These are phyloP conservation scores for Catunica adiposa DNA, from an alignment of 2,329 filamentous ascomycete species.

Conservation along the genomic window DNA sequence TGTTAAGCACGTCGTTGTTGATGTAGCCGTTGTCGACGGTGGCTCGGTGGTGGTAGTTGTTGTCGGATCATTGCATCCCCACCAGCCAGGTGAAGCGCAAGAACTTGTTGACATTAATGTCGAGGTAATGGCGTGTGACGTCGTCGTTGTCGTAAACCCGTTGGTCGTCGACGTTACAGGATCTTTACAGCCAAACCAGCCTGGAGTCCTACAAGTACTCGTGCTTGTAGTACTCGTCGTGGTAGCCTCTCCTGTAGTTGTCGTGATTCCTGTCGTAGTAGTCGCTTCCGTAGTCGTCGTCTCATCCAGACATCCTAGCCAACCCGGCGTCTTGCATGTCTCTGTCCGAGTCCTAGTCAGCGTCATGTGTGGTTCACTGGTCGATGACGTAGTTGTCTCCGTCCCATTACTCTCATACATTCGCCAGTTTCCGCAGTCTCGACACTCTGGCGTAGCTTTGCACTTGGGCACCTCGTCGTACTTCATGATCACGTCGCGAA, in stretches of 20 bases:
- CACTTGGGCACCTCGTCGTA: conserved; percentile 73
- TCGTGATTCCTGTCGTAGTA: conserved; percentile 17
- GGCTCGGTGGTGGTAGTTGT: conserved; percentile 23
- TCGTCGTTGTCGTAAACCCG: conserved; percentile 19
- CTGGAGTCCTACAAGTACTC: conserved; percentile 41
- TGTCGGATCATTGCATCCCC: conserved; percentile 17
- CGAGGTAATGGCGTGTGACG: conserved; percentile 18
- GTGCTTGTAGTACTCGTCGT: conserved; percentile 28
- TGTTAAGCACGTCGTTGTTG: conserved; percentile 39
- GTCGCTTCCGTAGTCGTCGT: conserved; percentile 32
- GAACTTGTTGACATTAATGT: conserved; percentile 17
- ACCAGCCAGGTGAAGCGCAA: conserved; percentile 15
- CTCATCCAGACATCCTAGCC: conserved; percentile 70
- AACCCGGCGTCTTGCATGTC: conserved; percentile 81
- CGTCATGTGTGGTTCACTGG: conserved; percentile 26
- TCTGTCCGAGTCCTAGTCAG: conserved; percentile 63
- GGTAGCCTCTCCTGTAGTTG: conserved; percentile 20
- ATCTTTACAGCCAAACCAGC: conserved; percentile 51
- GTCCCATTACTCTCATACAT: conserved; percentile 87
- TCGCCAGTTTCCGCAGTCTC: conserved; percentile 86
- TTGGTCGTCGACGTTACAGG: conserved; percentile 24
- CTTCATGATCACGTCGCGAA: conserved; percentile 67
- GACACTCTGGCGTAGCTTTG: conserved; percentile 58
- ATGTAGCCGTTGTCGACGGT: conserved; percentile 29
- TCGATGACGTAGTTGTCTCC: conserved; percentile 47